Conservation (phyloP, 2,329 filamentous ascomycete genomes). For the Leptographium galeiforme region DNA sequence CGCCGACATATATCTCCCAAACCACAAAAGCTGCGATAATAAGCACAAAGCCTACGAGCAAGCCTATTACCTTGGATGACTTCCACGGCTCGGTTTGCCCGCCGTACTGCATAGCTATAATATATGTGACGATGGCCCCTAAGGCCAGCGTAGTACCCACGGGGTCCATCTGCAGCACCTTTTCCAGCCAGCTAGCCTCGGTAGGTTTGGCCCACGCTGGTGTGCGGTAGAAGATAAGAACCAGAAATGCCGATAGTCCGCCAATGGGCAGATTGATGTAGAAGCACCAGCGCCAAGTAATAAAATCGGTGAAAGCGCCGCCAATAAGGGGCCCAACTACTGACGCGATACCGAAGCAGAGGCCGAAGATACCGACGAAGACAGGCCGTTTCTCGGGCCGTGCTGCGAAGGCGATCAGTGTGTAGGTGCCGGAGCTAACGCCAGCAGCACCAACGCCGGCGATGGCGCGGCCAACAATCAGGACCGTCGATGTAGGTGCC, state of each 20-base stretch:
- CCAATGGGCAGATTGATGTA: conserved; percentile 21
- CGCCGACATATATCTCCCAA: conserved; percentile 24
- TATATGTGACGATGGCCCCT: conserved; percentile 22
- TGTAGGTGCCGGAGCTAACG: conserved; percentile 23
- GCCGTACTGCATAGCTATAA: conserved; percentile 30
- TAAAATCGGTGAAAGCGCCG: conserved; percentile 15
- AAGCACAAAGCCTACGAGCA: conserved; percentile 18
- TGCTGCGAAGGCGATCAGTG: conserved; percentile 22
- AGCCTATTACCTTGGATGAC: conserved; percentile 19
- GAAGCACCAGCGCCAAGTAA: conserved; percentile 18
- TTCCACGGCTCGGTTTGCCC: conserved; percentile 25
- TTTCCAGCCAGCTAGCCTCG: conserved; percentile 19
- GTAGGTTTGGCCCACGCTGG: conserved; percentile 19
- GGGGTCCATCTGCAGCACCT: conserved; percentile 28
- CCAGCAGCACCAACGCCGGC: conserved; percentile 33
- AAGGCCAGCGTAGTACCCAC: conserved; percentile 25
- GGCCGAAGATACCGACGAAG: conserved; percentile 10
- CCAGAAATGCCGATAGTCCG: conserved; percentile 13
- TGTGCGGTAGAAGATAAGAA: conserved; percentile 21
- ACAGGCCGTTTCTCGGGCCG: conserved; percentile 17
- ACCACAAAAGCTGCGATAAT: conserved; percentile 16
- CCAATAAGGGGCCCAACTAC: conserved; percentile 16
- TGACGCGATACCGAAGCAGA: conserved; percentile 16
- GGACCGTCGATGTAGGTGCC: conserved; percentile 31
- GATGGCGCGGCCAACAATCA: conserved; percentile 39